Percentiles rank a stretch among this genome's conserved stretches.
phyloP scores from a whole-genome alignment of 371 early-diverging fungal species.

The Parasitella parasitica region DNA sequence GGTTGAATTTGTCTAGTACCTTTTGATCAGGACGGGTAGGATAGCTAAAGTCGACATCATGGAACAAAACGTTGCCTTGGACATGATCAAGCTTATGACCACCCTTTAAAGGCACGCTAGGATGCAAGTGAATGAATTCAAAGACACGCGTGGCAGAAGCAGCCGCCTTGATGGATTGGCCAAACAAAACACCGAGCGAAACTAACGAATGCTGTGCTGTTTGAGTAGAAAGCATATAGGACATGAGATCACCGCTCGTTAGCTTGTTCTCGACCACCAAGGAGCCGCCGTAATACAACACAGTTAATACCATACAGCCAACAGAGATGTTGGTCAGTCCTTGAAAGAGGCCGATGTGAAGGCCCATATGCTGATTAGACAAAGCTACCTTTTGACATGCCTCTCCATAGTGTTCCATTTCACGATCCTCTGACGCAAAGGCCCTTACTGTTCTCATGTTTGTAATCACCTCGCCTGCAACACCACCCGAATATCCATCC shows the following conservation, averaged over 20 bases:
- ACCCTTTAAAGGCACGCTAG: constrained; percentile 50
- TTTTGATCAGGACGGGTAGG: constrained; percentile 62
- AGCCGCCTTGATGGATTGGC: constrained; percentile 73
- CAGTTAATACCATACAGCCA: constrained; percentile 69
- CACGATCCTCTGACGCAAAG: constrained; percentile 71
- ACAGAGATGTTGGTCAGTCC: constrained; percentile 70
- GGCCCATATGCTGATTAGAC: constrained; percentile 56
- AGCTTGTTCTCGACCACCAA: constrained; percentile 68
- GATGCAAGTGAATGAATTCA: constrained; percentile 59
- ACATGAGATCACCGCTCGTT: constrained; percentile 70
- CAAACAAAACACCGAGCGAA: constrained; percentile 72
- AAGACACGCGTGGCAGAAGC: constrained; percentile 69
- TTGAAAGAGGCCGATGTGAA: constrained; percentile 82
- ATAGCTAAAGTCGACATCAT: constrained; percentile 66
- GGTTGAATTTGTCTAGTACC: constrained; percentile 60
- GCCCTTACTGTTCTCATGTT: constrained; percentile 78
- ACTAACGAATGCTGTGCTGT: constrained; percentile 73
- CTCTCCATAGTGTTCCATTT: constrained; percentile 56
- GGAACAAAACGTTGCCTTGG: constrained; percentile 60
- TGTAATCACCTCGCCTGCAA: constrained; percentile 71
- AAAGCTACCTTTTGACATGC: constrained; percentile 48
- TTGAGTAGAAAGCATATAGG: constrained; percentile 78
- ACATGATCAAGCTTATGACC: constrained; percentile 39
- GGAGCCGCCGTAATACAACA: constrained; percentile 75
- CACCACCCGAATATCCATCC: constrained; percentile 60